These are phyloP conservation scores for Panus rudis DNA, from an alignment of 768 basidiomycete species.

Conservation along the genomic window DNA sequence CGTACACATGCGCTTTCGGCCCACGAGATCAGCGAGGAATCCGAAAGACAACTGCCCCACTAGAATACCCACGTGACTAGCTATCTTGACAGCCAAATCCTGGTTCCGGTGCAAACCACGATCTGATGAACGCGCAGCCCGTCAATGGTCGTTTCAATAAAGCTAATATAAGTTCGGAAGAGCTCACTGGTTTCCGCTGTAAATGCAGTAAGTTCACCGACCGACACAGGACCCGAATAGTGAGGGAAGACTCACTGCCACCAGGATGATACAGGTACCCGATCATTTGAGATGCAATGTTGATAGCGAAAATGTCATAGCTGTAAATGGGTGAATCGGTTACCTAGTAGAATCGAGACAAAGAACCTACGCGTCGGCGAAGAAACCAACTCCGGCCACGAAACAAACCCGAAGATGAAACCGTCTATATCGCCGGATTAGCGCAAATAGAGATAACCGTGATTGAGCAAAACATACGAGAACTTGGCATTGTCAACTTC, in stretches of 20 bases:
- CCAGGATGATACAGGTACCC: conserved; percentile 65
- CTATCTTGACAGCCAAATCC: conserved; percentile 71
- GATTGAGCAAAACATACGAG: conserved; percentile 44
- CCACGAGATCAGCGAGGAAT: conserved; percentile 70
- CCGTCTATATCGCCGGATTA: conserved; percentile 39
- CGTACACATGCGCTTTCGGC: conserved; percentile 77
- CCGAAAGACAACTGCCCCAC: conserved; percentile 74
- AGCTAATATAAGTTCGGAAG: conserved; percentile 4
- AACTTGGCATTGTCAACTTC: conserved; percentile 87
- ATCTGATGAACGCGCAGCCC: background rate
- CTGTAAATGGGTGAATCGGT: conserved; percentile 20
- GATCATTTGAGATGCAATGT: conserved; percentile 77
- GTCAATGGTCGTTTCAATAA: background rate
- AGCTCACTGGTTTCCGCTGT: no score
- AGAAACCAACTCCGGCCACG: conserved; percentile 78
- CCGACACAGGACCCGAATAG: no score
- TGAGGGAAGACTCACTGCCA: background rate
- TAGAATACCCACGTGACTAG: conserved; percentile 69
- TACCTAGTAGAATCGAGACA: conserved; percentile 1
- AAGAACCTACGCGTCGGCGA: conserved; percentile 45
- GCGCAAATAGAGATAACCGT: conserved; percentile 2
- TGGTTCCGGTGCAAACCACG: conserved; percentile 47
- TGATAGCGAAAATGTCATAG: conserved; percentile 88
- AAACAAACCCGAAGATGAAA: conserved; percentile 68
- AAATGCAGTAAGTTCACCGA: no score